Conservation (phyloP, 768 basidiomycete species). For the Boletus sp. region DNA sequence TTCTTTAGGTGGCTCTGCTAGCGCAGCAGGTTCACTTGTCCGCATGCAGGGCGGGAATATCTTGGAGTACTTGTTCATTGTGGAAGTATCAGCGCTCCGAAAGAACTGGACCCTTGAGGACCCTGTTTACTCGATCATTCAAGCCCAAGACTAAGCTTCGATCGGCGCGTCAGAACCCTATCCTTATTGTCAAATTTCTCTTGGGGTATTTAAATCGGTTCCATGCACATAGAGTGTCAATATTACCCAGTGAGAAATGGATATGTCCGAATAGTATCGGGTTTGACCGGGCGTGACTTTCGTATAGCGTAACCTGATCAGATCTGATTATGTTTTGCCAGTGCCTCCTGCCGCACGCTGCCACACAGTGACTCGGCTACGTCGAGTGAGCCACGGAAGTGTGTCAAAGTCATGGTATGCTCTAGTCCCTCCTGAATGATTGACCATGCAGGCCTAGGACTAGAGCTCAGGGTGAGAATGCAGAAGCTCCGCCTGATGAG, state of each 20-base stretch:
- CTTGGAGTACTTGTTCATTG: constrained; percentile 92
- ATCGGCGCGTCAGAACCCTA: constrained; percentile 18
- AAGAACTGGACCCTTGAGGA: constrained; percentile 70
- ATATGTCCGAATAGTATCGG: not conserved
- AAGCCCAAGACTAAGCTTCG: constrained; percentile 63
- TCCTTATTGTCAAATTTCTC: constrained; percentile 15
- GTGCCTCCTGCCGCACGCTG: too few relatives aligned
- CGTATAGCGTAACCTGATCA: too few relatives aligned
- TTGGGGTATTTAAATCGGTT: constrained; percentile 1
- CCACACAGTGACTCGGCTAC: too few relatives aligned
- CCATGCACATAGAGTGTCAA: constrained; percentile 1
- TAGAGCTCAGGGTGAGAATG: too few relatives aligned
- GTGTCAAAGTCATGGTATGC: too few relatives aligned
- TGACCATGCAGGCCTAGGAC: too few relatives aligned
- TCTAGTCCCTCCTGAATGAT: too few relatives aligned
- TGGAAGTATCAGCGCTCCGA: constrained; percentile 76
- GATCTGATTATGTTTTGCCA: too few relatives aligned
- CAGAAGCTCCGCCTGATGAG: too few relatives aligned
- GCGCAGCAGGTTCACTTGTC: constrained; percentile 88
- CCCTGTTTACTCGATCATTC: constrained; percentile 84
- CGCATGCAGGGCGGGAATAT: constrained; percentile 79
- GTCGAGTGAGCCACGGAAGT: too few relatives aligned
- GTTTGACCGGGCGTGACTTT: too few relatives aligned
- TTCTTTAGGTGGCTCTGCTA: constrained; percentile 81
- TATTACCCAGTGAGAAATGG: too few relatives aligned